A percentile compares a stretch with the other conserved stretches of the same genome.
These are phyloP conservation scores for Verticillium zaregamsianum DNA, from an alignment of 2,329 filamentous ascomycete genomes.

Conservation along the genomic window DNA sequence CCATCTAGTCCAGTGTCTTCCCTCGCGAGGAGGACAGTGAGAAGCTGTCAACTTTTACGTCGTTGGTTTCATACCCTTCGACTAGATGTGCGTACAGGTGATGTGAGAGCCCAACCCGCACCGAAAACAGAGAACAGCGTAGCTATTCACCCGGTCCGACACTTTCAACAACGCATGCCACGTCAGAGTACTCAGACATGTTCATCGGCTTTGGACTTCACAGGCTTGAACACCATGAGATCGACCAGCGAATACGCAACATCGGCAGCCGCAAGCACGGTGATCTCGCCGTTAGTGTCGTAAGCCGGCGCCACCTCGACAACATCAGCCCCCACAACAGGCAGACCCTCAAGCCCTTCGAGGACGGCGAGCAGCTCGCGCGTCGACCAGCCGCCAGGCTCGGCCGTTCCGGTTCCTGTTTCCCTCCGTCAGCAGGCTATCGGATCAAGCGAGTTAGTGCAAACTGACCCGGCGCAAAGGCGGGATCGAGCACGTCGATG, in stretches of 20 bases:
- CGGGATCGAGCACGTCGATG: conserved; percentile 77
- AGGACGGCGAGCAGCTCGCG: conserved; percentile 72
- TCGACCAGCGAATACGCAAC: conserved; percentile 70
- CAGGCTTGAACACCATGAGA: conserved; percentile 47
- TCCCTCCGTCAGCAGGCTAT: not conserved
- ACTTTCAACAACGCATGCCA: too few relatives aligned
- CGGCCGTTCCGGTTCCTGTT: conserved; percentile 68
- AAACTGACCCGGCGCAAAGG: conserved; percentile 48
- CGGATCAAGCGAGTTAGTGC: too few relatives aligned
- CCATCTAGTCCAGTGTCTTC: too few relatives aligned
- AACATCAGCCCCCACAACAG: conserved; percentile 73
- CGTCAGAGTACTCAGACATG: not conserved
- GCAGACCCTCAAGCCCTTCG: conserved; percentile 65
- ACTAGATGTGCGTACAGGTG: too few relatives aligned
- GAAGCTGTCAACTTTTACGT: too few relatives aligned
- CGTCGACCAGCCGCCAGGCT: conserved; percentile 77
- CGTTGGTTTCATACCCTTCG: too few relatives aligned
- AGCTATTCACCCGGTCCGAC: too few relatives aligned
- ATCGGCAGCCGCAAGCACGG: conserved; percentile 69
- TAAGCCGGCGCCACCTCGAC: conserved; percentile 78
- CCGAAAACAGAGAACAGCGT: too few relatives aligned
- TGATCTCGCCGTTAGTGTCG: conserved; percentile 69
- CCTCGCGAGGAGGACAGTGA: too few relatives aligned
- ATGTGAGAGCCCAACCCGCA: too few relatives aligned
- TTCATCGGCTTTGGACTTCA: conserved; percentile 10